Evolutionary conservation across 768 basidiomycete genomes (phyloP).

Genomic region (Tulasnella sp.): DNA sequence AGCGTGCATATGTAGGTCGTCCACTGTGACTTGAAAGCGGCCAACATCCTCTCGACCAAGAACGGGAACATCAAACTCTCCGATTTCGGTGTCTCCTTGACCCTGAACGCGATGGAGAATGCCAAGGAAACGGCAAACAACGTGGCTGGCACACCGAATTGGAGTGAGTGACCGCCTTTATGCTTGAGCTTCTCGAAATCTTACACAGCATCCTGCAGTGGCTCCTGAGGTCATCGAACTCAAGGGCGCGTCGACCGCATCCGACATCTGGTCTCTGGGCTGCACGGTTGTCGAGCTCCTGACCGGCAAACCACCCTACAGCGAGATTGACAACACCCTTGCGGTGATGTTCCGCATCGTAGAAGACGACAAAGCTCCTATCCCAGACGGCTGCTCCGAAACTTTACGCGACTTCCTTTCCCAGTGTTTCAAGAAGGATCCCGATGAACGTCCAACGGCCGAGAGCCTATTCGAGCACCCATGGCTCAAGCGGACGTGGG

Average conservation of each 20-base stretch:
- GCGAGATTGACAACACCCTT: conserved; percentile 85
- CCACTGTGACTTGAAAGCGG: conserved; percentile 97
- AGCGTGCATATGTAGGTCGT: conserved; percentile 59
- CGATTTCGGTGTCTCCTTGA: conserved; percentile 96
- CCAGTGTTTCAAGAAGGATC: conserved; percentile 90
- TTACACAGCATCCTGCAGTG: conserved; percentile 44
- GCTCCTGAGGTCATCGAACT: conserved; percentile 96
- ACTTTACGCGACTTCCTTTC: conserved; percentile 72
- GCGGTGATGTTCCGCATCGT: conserved; percentile 98
- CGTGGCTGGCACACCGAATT: conserved; percentile 93
- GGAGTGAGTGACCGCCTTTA: conserved; percentile 53
- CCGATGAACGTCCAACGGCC: conserved; percentile 74
- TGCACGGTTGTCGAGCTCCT: conserved; percentile 93
- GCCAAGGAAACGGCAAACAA: conserved; percentile 47
- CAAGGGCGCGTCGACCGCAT: conserved; percentile 86
- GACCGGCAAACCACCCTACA: conserved; percentile 88
- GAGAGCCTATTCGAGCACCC: conserved; percentile 82
- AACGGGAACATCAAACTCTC: conserved; percentile 95
- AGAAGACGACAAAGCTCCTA: conserved; percentile 82
- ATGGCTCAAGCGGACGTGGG: conserved; percentile 83
- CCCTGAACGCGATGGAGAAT: conserved; percentile 86
- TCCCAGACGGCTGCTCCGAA: conserved; percentile 76
- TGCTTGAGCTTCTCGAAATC: neutral
- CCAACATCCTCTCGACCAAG: conserved; percentile 98
- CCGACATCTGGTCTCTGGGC: conserved; percentile 93